Evolutionary conservation across 1,139 yeast species (phyloP).

Genomic region (Protomyces lactucae-debilis): DNA sequence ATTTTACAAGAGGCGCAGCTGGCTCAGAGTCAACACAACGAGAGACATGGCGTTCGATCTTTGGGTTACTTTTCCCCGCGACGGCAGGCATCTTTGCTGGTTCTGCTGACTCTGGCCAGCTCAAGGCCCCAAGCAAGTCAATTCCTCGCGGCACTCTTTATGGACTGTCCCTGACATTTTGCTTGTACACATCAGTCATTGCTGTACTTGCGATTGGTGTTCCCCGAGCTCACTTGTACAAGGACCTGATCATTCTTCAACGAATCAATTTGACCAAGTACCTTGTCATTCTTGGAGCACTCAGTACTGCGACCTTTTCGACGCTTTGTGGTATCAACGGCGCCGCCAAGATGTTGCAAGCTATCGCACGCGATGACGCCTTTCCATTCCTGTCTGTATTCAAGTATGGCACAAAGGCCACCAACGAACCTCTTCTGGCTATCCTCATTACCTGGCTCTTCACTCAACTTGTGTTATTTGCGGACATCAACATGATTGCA

Average conservation of each 20-base stretch:
- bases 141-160: constrained; percentile 86
- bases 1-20: constrained; percentile 84
- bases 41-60: constrained; percentile 76
- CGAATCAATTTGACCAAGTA: constrained; percentile 67
- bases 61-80: constrained; percentile 95
- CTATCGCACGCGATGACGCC: constrained; percentile 80
- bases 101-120: constrained; percentile 98
- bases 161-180: constrained; percentile 72
- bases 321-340: constrained; percentile 94
- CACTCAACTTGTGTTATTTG: constrained; percentile 76
- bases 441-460: constrained; percentile 71
- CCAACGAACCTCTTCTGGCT: constrained; percentile 56
- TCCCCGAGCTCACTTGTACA: constrained; percentile 68
- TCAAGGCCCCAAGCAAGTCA: constrained; percentile 74
- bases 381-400: constrained; percentile 69
- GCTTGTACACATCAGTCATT: constrained; percentile 69
- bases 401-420: constrained; percentile 45
- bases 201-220: constrained; percentile 71
- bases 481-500: constrained; percentile 90
- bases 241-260: constrained; percentile 79
- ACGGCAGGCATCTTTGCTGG: constrained; percentile 98
- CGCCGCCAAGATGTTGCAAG: constrained; percentile 83
- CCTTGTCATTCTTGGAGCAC: constrained; percentile 76
- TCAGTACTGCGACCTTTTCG: constrained; percentile 83
- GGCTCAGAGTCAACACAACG: constrained; percentile 56